Evolutionary conservation across 2,329 filamentous ascomycete genomes (phyloP).

Genomic region (Alternaria ethzedia): DNA sequence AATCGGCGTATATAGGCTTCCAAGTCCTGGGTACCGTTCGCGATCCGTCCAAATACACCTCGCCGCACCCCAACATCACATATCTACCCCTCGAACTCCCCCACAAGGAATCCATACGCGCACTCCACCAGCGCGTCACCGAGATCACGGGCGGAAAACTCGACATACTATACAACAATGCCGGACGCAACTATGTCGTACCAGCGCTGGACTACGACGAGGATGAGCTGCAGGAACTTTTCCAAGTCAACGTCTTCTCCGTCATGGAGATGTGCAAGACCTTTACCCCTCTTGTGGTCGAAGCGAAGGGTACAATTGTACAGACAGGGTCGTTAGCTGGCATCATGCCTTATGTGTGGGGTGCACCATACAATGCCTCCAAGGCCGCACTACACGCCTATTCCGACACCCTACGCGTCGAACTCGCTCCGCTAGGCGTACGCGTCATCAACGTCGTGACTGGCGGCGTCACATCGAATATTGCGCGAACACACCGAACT

Average conservation of each 20-base stretch:
- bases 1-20: slow-evolving; percentile 47
- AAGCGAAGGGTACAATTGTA: slow-evolving; percentile 54
- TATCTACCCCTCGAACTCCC: slow-evolving; percentile 63
- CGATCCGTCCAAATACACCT: slow-evolving; percentile 56
- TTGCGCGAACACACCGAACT: slow-evolving; percentile 59
- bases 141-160: slow-evolving; percentile 56
- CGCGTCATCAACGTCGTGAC: slow-evolving; percentile 60
- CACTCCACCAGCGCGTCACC: slow-evolving; percentile 56
- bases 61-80: slow-evolving; percentile 59
- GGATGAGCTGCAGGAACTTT: slow-evolving; percentile 38
- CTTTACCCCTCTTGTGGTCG: slow-evolving; percentile 62
- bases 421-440: slow-evolving; percentile 60
- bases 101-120: slow-evolving; percentile 55
- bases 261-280: slow-evolving; percentile 64
- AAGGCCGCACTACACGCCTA: slow-evolving; percentile 67
- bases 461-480: slow-evolving; percentile 65
- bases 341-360: slow-evolving; percentile 46
- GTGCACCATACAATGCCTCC: slow-evolving; percentile 61
- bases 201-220: slow-evolving; percentile 62
- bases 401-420: slow-evolving; percentile 64
- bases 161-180: slow-evolving; percentile 67
- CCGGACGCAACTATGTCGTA: slow-evolving; percentile 63
- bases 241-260: slow-evolving; percentile 59
- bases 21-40: slow-evolving; percentile 66
- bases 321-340: slow-evolving; percentile 55